phyloP scores from a whole-genome alignment of 768 basidiomycete genomes.

The Suillus discolor region DNA sequence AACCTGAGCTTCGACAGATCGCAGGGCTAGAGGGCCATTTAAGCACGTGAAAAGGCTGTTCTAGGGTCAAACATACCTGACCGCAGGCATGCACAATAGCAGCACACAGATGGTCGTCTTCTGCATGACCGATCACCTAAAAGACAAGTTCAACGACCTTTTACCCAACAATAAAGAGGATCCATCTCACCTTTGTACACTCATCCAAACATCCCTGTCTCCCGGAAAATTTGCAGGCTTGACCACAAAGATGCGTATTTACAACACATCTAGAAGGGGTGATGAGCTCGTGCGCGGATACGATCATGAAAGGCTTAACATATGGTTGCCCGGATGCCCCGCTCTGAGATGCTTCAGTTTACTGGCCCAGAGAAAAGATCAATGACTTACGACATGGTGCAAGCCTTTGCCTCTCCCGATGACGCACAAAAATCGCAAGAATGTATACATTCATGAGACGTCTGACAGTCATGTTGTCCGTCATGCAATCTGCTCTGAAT shows the following conservation, averaged over 20 bases:
- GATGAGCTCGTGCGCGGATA: not conserved
- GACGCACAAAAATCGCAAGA: slow-evolving; percentile 47
- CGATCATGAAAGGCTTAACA: slow-evolving; percentile 31
- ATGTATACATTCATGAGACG: slow-evolving; percentile 48
- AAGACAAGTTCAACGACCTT: not conserved
- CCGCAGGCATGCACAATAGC: slow-evolving; percentile 59
- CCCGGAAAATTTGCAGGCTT: slow-evolving; percentile 46
- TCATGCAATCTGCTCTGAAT: slow-evolving; percentile 48
- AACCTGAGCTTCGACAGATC: slow-evolving; percentile 34
- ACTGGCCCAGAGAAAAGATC: not conserved
- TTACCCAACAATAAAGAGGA: not conserved
- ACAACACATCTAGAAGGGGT: slow-evolving; percentile 47
- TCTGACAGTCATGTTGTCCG: slow-evolving; percentile 49
- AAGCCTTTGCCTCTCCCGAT: slow-evolving; percentile 32
- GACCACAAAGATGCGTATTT: slow-evolving; percentile 55
- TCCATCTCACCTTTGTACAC: slow-evolving; percentile 50
- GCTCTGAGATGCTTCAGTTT: slow-evolving; percentile 41
- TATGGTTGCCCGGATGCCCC: slow-evolving; percentile 57
- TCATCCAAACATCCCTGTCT: slow-evolving; percentile 52
- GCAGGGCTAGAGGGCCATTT: slow-evolving; percentile 44
- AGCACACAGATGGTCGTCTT: slow-evolving; percentile 54
- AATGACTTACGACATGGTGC: slow-evolving; percentile 48
- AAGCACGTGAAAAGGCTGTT: not conserved
- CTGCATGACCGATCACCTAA: slow-evolving; percentile 50
- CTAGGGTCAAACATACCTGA: slow-evolving; percentile 35